These are phyloP conservation scores for Debaryomycetaceae sp. DNA, from an alignment of 1,139 yeast species.

Conservation along the genomic window DNA sequence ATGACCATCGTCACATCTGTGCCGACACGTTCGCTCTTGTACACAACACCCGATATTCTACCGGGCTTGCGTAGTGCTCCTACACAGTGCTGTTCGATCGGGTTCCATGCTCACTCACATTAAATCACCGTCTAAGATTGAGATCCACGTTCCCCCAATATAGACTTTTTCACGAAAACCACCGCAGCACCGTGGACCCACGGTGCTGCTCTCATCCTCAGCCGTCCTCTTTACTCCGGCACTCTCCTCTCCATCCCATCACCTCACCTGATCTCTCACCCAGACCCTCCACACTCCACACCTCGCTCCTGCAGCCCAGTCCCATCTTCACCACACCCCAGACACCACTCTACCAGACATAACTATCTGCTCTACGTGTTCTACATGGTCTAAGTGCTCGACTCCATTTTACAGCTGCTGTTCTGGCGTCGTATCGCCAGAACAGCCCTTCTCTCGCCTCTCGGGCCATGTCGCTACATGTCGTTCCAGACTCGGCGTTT, in stretches of 20 bases:
- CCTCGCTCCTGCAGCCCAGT: background rate
- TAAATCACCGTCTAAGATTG: background rate
- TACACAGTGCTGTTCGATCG: background rate
- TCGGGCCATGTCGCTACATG: background rate
- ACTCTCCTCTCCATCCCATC: background rate
- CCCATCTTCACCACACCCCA: no score
- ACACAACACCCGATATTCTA: background rate
- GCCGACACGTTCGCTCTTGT: no score
- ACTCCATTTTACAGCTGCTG: no score
- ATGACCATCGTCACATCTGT: no score
- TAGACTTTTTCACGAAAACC: background rate
- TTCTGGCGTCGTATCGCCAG: no score
- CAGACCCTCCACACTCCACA: background rate
- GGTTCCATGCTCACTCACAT: background rate
- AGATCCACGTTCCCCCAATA: background rate
- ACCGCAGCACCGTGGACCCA: background rate
- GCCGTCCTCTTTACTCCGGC: background rate
- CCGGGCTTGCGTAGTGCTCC: background rate
- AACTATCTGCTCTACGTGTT: no score
- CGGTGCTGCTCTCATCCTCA: background rate
- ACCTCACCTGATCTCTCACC: background rate
- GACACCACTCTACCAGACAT: no score
- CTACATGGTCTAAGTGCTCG: no score
- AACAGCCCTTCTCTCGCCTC: no score
- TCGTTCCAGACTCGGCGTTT: background rate